Evolutionary conservation across 169 alveolate genomes (phyloP), one percentile per base, ranked within the genome.

Genomic region (Pseudocohnilembus persalinus): DNA sequence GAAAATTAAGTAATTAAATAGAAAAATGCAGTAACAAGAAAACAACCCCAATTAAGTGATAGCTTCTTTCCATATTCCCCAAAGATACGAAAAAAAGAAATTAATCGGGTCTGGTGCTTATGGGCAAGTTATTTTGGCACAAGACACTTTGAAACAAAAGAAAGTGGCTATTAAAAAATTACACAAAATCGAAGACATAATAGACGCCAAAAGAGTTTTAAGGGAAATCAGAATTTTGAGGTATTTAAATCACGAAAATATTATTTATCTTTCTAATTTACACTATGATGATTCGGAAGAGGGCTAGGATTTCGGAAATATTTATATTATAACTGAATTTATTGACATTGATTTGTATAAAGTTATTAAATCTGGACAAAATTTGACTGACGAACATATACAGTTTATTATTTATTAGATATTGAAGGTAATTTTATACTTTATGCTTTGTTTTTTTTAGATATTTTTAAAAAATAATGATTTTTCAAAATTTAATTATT

Each of bases 141-240:
- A 73, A 30, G 95, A 95, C 87, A 87, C 82, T 78, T 86, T 85
- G 34, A 91, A 74, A n/a, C 78, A 84, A 28, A 80, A 89, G 88
- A 84, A 91, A 77, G 96, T 94, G 0, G 97, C 96, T 29, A 94
- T 94, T 34, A 94, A 94, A 78, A 92, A 91, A 74, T 79, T 94
- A 15, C 90, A 93, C 64, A 86, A 88, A 74, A 90, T 94, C 15
- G 91, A 93, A 78, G 96, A 94, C 89, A 87, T 82, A 64, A 86
- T 92, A 28, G 96, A 94, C 85, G 92, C 94, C 74, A 92, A 92
- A 80, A 84, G 96, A 90, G 94, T 92, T 0, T 90, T 92, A 29
- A 92, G 97, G 90, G 97, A 94, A 83, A 90, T 94, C n/a, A 82
- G 88, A 75, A 94, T 94, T 33, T 87, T 94, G 90, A 87, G 92